Base-by-base conservation (phyloP, 2,329 filamentous ascomycete species). In the Cladophialophora carrionii region DNA sequence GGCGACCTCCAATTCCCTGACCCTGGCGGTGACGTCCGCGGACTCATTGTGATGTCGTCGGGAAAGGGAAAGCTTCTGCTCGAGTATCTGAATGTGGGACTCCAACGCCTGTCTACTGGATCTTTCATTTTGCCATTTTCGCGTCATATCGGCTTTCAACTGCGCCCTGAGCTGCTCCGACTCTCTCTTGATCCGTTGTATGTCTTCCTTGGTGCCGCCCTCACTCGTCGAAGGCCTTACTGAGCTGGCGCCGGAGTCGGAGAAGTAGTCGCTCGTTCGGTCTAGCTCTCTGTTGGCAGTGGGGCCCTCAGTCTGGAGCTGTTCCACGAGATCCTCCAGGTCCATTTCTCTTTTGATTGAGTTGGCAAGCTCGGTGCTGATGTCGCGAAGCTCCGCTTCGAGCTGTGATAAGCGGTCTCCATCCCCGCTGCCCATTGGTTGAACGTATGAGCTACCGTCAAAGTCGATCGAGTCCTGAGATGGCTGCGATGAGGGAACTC, bases 341-440 rank as follows among this genome's bases (percentile, higher is more conserved):
- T 99, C 95, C 86, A 99, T 94, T 80, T 99, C 95, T 67, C 95
- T 87, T 72, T 91, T 88, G 74, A 99, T 98, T 31, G 95, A 98
- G 71, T 88, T 86, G 37, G 95, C 95, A 76, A 99, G 83, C 83
- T 99, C 95, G 66, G 88, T 86, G 81, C 92, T 96, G 79, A 99
- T 94, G 77, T 94, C 90, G 72, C 91, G 91, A 71, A 99, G 79
- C 82, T 99, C 95, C 76, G 92, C 90, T 81, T 99, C 95, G 82
- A 99, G 88, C 76, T 96, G 92, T 76, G 92, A 87, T 73, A 96
- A 85, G 76, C 92, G 76, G 71, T 83, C 70, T 77, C 83, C 73
- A 74, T 79, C 72, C 73, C 78, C 62, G 73, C 80, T 72, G 37
- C 51, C 59, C 34, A 60, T 37, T 6, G 57, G 52, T 76, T 79